Evolutionary conservation across 345 rosid genomes (phyloP).

Genomic region (Hirschfeldia incana): DNA sequence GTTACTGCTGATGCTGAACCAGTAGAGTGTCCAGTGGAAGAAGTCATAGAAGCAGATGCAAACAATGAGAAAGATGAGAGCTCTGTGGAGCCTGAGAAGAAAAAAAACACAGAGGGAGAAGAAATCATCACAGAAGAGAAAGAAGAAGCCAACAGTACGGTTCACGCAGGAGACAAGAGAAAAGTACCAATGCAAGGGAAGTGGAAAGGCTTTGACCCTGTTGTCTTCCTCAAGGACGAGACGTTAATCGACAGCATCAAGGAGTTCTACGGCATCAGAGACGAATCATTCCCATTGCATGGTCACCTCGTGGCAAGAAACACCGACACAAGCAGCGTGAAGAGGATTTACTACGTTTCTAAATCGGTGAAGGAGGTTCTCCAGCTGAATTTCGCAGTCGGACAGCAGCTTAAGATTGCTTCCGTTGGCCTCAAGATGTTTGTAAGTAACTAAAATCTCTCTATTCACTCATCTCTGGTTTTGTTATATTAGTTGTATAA

Average conservation of each 20-base stretch:
- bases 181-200: constrained; percentile 90
- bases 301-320: constrained; percentile 89
- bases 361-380: constrained; percentile 81
- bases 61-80: constrained; percentile 36
- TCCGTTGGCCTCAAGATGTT: constrained; percentile 97
- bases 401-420: constrained; percentile 94
- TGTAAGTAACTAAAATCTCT: constrained; percentile 39
- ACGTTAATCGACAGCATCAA: constrained; percentile 60
- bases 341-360: constrained; percentile 90
- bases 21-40: constrained; percentile 42
- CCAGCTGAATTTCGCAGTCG: constrained; percentile 75
- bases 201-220: constrained; percentile 96
- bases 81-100: constrained; percentile 30
- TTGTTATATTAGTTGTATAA: not conserved
- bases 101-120: constrained; percentile 37
- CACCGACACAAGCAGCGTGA: constrained; percentile 66
- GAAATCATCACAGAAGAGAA: constrained; percentile 44
- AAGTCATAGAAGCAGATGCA: constrained; percentile 40
- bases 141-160: constrained; percentile 45
- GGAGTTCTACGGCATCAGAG: constrained; percentile 67
- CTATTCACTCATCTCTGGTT: not conserved
- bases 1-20: constrained; percentile 35
- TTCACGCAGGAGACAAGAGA: constrained; percentile 56
- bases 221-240: constrained; percentile 78
- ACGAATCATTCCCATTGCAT: constrained; percentile 62